Base-by-base conservation (phyloP, 2,329 filamentous ascomycete genomes). In the Cryphonectria japonica region DNA sequence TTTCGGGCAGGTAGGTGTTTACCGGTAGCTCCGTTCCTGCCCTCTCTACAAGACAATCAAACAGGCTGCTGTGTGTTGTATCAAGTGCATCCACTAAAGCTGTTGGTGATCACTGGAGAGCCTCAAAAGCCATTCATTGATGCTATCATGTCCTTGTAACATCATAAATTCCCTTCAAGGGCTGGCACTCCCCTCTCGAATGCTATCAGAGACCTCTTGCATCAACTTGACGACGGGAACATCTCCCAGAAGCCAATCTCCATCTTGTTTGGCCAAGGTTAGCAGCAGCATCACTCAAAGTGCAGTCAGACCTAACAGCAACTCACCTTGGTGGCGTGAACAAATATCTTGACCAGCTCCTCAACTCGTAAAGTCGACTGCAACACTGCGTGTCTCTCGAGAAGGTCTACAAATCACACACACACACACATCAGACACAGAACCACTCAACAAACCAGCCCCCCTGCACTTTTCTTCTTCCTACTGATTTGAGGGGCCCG, bases 261-360 rank as follows among this genome's bases (percentile, higher is more conserved):
- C 86, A 93, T 89, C 87, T 93, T 50, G 7, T 50, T 50, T 62
- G 22, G 66, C n/a, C 57, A 41, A 26, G 32, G n/a, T 77, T 70
- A 78, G 72, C 68, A 37, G 61, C 67, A 75, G 76, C 74, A 39
- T 39, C 41, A 26, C 11, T 46, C 2, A 29, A 39, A 62, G 16
- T 8, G 2, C 1, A 29, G 9, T 1, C 1, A 29, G 9, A 16
- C 41, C 26, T 62, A 70, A 61, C 26, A 54, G 22, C 19, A 50
- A 50, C 86, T 81, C 79, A 93, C 92, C 84, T 91, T 92, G 22
- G 94, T 97, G n/a, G 92, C 93, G 75, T 94, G 92, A 63, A 94
- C 89, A 78, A 98, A 98, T 66, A 98, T 93, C 74, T 88, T 85
- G 62, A 95, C 89, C 66, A 98, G 82, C 78, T 97, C 92, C 76